phyloP scores from a whole-genome alignment of 2,329 filamentous ascomycete genomes.

The Furcasterigmium sp. region DNA sequence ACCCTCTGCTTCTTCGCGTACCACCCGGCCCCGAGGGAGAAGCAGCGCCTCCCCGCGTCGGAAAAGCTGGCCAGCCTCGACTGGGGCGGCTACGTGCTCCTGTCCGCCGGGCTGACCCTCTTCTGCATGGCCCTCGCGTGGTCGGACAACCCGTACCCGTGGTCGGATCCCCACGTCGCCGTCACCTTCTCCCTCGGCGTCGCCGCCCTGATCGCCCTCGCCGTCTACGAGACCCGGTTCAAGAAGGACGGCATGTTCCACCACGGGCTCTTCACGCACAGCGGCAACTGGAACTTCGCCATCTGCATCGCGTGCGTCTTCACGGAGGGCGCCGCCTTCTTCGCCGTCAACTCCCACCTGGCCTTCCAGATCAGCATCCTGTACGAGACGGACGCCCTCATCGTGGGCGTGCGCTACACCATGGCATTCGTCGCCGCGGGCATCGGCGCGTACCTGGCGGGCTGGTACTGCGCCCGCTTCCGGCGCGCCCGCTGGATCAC shows the following conservation, averaged over 20 bases:
- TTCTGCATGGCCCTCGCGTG: slow-evolving; percentile 32
- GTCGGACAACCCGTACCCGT: slow-evolving; percentile 31
- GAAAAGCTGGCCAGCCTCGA: slow-evolving; percentile 30
- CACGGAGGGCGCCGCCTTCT: slow-evolving; percentile 30
- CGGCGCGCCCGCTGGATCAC: slow-evolving; percentile 20
- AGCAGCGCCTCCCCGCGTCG: slow-evolving; percentile 18
- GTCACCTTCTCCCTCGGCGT: slow-evolving; percentile 27
- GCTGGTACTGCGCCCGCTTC: slow-evolving; percentile 21
- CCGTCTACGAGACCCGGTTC: slow-evolving; percentile 26
- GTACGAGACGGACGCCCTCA: slow-evolving; percentile 28
- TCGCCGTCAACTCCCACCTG: slow-evolving; percentile 36
- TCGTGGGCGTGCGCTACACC: slow-evolving; percentile 25
- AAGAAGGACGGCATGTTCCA: slow-evolving; percentile 35
- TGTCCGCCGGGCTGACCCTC: slow-evolving; percentile 27
- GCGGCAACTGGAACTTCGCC: slow-evolving; percentile 32
- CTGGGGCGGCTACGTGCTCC: slow-evolving; percentile 30
- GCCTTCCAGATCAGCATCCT: slow-evolving; percentile 29
- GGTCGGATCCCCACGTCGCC: slow-evolving; percentile 27
- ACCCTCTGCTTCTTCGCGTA: slow-evolving; percentile 23
- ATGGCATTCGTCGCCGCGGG: slow-evolving; percentile 24
- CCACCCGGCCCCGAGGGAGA: slow-evolving; percentile 21
- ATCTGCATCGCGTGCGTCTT: slow-evolving; percentile 29
- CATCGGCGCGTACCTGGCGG: slow-evolving; percentile 21
- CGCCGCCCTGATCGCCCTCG: slow-evolving; percentile 16
- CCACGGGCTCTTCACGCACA: slow-evolving; percentile 28